Evolutionary conservation across 2,329 filamentous ascomycete genomes (phyloP).

Genomic region (Clonostachys rosea): DNA sequence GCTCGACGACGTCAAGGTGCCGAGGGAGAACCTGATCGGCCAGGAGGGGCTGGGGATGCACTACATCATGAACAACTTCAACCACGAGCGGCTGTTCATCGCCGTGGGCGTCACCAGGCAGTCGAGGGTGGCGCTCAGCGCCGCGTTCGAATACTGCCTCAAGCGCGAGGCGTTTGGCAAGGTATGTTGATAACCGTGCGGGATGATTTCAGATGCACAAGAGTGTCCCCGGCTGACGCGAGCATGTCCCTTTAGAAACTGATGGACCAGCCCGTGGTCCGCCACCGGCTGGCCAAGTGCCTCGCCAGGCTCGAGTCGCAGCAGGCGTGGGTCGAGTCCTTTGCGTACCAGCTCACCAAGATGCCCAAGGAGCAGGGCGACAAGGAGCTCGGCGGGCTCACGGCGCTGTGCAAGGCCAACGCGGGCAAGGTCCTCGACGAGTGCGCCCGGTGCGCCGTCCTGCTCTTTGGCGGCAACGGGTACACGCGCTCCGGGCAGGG

Average conservation of each 20-base stretch:
- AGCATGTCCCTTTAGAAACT: constrained; percentile 32
- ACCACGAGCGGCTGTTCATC: constrained; percentile 69
- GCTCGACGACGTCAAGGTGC: constrained; percentile 70
- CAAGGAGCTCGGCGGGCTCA: constrained; percentile 64
- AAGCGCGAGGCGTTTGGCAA: constrained; percentile 30
- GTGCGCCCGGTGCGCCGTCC: constrained; percentile 63
- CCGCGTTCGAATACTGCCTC: constrained; percentile 29
- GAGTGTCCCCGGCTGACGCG: neutral
- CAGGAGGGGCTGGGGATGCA: constrained; percentile 67
- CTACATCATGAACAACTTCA: constrained; percentile 77
- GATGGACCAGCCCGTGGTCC: constrained; percentile 70
- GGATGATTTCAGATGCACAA: no score
- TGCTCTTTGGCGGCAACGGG: constrained; percentile 72
- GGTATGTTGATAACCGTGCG: constrained; percentile 1
- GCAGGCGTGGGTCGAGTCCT: constrained; percentile 69
- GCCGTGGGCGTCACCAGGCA: constrained; percentile 59
- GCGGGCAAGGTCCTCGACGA: constrained; percentile 68
- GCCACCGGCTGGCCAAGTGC: constrained; percentile 67
- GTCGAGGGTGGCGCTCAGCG: constrained; percentile 32
- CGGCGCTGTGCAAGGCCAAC: constrained; percentile 69
- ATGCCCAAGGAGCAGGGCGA: constrained; percentile 56
- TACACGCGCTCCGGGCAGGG: constrained; percentile 67
- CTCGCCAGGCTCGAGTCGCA: constrained; percentile 65
- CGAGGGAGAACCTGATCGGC: constrained; percentile 65
- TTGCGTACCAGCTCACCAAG: constrained; percentile 64